A percentile compares a stretch with the other conserved stretches of the same genome.
phyloP scores from a whole-genome alignment of 345 rosid genomes.

The Aquilaria malaccensis region DNA sequence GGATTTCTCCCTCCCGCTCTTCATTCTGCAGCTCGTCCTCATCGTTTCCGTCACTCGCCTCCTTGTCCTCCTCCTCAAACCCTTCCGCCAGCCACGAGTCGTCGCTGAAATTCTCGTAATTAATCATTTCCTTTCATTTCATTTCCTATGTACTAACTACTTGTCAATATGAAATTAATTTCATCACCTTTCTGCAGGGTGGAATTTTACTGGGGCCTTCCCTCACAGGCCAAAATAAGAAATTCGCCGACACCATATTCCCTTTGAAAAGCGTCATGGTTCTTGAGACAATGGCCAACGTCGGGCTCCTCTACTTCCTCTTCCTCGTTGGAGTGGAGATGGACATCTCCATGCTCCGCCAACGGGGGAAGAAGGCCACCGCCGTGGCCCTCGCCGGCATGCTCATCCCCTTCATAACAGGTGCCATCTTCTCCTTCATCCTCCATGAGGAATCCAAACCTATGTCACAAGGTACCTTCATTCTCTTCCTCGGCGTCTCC shows the following conservation, averaged over 20 bases:
- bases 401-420: slow-evolving; percentile 67
- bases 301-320: slow-evolving; percentile 82
- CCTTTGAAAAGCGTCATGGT: slow-evolving; percentile 91
- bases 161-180: background rate
- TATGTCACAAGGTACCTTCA: slow-evolving; percentile 40
- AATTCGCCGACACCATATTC: slow-evolving; percentile 42
- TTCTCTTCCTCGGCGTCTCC: slow-evolving; percentile 82
- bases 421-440: slow-evolving; percentile 45
- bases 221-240: slow-evolving; percentile 40
- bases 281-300: slow-evolving; percentile 94
- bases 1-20: slow-evolving; percentile 84
- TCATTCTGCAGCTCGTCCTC: slow-evolving; percentile 74
- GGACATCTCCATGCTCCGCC: slow-evolving; percentile 71
- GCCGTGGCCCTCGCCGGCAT: slow-evolving; percentile 69
- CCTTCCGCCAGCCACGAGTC: slow-evolving; percentile 90
- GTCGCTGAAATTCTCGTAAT: slow-evolving; percentile 79
- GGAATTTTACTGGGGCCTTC: slow-evolving; percentile 86
- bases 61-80: slow-evolving; percentile 64
- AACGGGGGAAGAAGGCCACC: slow-evolving; percentile 60
- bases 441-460: slow-evolving; percentile 8
- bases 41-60: slow-evolving; percentile 66
- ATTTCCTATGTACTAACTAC: no score
- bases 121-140: background rate
- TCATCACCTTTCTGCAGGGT: slow-evolving; percentile 36
- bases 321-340: slow-evolving; percentile 92